These are phyloP conservation scores for Ramaria sp. DNA, from an alignment of 768 basidiomycete genomes.

Conservation along the genomic window DNA sequence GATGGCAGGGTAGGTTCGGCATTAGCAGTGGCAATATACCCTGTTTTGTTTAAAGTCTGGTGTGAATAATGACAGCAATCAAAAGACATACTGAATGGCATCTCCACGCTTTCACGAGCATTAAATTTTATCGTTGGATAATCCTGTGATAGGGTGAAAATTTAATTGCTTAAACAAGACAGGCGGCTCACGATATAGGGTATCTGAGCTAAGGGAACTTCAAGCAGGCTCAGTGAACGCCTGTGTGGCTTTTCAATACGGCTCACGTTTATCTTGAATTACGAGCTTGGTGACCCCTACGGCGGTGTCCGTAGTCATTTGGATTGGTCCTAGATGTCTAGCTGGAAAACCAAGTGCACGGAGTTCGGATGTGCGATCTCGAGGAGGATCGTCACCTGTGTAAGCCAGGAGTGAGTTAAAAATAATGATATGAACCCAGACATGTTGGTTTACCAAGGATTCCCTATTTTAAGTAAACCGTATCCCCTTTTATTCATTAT, in stretches of 20 bases:
- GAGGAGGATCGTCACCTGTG: slow-evolving; percentile 88
- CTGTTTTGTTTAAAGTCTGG: slow-evolving; percentile 25
- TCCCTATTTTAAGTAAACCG: slow-evolving; percentile 28
- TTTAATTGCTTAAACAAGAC: neutral
- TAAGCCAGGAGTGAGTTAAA: slow-evolving; percentile 14
- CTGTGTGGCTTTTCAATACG: neutral
- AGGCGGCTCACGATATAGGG: slow-evolving; percentile 49
- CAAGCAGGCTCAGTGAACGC: neutral
- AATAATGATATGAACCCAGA: neutral
- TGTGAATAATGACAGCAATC: neutral
- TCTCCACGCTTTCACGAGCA: slow-evolving; percentile 84
- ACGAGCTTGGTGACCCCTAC: slow-evolving; percentile 83
- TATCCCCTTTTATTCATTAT: neutral
- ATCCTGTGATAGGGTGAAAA: slow-evolving; percentile 38
- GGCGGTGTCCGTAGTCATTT: slow-evolving; percentile 99
- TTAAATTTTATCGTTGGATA: slow-evolving; percentile 87
- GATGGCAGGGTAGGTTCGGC: slow-evolving; percentile 70
- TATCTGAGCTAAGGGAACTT: slow-evolving; percentile 60
- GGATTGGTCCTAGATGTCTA: slow-evolving; percentile 74
- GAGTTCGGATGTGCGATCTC: slow-evolving; percentile 85
- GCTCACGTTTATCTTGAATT: slow-evolving; percentile 56
- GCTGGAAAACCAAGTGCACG: slow-evolving; percentile 79
- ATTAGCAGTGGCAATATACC: slow-evolving; percentile 34
- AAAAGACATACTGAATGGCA: slow-evolving; percentile 80
- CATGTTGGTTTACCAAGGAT: slow-evolving; percentile 38